These are phyloP conservation scores for Clitopilus passeckerianus DNA, from an alignment of 768 basidiomycete genomes.

Conservation along the genomic window DNA sequence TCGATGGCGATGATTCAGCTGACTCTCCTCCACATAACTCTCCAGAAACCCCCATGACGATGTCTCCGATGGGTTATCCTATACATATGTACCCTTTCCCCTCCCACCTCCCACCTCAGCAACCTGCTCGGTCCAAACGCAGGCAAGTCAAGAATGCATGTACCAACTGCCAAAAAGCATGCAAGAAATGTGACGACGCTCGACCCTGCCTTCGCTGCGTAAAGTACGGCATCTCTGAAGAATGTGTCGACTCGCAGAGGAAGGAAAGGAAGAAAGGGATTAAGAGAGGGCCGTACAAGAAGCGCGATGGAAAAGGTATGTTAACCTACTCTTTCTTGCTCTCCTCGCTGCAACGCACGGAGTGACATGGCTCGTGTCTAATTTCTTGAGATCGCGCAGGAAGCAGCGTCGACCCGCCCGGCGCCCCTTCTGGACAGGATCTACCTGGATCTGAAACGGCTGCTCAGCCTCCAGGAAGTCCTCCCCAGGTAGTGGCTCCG, in stretches of 20 bases:
- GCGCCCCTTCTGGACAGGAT: conserved; percentile 29
- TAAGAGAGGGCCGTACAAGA: conserved; percentile 90
- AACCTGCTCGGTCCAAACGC: conserved; percentile 67
- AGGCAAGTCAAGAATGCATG: conserved; percentile 90
- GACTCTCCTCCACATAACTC: conserved; percentile 28
- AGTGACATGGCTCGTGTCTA: conserved; percentile 28
- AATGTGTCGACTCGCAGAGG: conserved; percentile 86
- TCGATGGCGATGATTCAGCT: conserved; percentile 26
- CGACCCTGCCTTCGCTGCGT: conserved; percentile 91
- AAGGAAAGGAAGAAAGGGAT: conserved; percentile 90
- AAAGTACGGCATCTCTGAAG: conserved; percentile 83
- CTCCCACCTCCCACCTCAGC: conserved; percentile 35
- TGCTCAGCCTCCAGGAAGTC: conserved; percentile 34
- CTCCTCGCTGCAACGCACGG: conserved; percentile 15
- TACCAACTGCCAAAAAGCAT: conserved; percentile 87
- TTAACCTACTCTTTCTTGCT: conserved; percentile 16
- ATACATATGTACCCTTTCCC: conserved; percentile 73
- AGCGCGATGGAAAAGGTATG: conserved; percentile 88
- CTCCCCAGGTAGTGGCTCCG: conserved; percentile 39
- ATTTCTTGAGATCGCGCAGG: conserved; percentile 56
- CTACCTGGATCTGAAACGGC: conserved; percentile 36
- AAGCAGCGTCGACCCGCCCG: conserved; percentile 41
- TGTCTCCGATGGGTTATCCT: conserved; percentile 47
- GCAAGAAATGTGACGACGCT: conserved; percentile 90
- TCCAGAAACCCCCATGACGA: conserved; percentile 25